Evolutionary conservation across 228 moss, liverwort and hornwort species (phyloP).

Genomic region (Sphagnum magellanicum): DNA sequence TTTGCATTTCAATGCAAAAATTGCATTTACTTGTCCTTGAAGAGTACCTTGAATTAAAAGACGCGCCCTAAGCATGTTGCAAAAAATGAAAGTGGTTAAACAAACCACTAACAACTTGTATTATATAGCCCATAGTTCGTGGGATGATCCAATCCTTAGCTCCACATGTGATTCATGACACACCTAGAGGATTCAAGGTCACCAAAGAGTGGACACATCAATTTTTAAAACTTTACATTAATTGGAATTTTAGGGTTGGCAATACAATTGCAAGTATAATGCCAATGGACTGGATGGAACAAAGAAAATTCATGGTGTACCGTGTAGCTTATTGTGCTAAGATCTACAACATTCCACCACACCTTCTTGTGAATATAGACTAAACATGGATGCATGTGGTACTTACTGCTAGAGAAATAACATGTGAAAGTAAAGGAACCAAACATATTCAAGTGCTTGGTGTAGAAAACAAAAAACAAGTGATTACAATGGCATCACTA

Average conservation of each 20-base stretch:
- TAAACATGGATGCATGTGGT: not conserved
- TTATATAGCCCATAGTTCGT: not conserved
- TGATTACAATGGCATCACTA: not conserved
- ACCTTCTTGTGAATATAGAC: constrained; percentile 1
- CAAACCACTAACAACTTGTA: not conserved
- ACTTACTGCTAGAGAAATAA: not conserved
- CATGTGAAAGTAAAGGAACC: not conserved
- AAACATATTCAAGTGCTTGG: not conserved
- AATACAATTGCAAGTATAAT: not conserved
- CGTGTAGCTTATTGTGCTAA: not conserved
- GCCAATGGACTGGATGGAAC: not conserved
- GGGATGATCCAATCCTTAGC: not conserved
- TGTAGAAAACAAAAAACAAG: not conserved
- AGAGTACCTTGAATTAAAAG: not conserved
- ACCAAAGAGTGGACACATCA: not conserved
- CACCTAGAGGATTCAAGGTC: not conserved
- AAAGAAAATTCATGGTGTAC: not conserved
- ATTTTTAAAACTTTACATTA: not conserved
- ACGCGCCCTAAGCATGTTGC: not conserved
- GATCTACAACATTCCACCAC: not conserved
- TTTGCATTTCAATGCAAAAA: not conserved
- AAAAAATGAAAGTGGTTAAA: not conserved
- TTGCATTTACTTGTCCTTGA: too few species aligned
- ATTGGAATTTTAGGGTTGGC: not conserved
- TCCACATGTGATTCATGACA: not conserved